A percentile compares a stretch with the other conserved stretches of the same genome.
phyloP scores from a whole-genome alignment of 805 yeast genomes.

The Scheffersomyces stipitis region DNA sequence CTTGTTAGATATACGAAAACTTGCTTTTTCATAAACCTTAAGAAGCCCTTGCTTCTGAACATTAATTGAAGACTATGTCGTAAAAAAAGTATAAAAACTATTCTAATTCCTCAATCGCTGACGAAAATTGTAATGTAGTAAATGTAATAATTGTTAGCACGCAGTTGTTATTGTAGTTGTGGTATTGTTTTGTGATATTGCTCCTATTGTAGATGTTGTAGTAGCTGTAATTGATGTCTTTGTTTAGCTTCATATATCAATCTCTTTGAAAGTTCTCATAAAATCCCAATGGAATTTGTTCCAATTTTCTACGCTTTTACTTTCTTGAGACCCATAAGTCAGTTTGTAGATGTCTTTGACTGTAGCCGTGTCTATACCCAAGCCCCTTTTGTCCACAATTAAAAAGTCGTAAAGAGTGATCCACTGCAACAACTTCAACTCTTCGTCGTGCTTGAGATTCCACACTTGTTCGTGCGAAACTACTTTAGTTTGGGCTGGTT shows the following conservation, averaged over 20 bases:
- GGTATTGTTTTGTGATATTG: too few relatives aligned
- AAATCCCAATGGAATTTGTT: not conserved
- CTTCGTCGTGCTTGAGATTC: constrained; percentile 20
- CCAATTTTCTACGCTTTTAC: not conserved
- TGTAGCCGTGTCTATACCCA: constrained; percentile 2
- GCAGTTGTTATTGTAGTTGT: too few relatives aligned
- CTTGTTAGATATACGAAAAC: too few relatives aligned
- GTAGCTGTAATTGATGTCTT: too few relatives aligned
- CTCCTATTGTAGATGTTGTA: too few relatives aligned
- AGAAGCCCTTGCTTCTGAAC: too few relatives aligned
- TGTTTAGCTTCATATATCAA: not conserved
- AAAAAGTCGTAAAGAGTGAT: constrained; percentile 37
- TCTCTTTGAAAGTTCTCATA: not conserved
- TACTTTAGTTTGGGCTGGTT: not conserved
- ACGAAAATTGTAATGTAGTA: too few relatives aligned
- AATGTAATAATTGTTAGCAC: too few relatives aligned
- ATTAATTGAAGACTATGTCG: too few relatives aligned
- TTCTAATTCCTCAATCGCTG: too few relatives aligned
- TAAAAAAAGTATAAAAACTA: too few relatives aligned
- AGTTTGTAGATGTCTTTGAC: constrained; percentile 8
- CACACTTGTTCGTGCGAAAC: not conserved
- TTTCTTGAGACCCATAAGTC: not conserved
- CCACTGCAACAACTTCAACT: constrained; percentile 33
- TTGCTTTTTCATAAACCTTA: too few relatives aligned
- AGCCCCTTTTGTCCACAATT: constrained; percentile 5